Conservation (phyloP, 257 asterid genomes). For the Solanum pimpinellifolium region DNA sequence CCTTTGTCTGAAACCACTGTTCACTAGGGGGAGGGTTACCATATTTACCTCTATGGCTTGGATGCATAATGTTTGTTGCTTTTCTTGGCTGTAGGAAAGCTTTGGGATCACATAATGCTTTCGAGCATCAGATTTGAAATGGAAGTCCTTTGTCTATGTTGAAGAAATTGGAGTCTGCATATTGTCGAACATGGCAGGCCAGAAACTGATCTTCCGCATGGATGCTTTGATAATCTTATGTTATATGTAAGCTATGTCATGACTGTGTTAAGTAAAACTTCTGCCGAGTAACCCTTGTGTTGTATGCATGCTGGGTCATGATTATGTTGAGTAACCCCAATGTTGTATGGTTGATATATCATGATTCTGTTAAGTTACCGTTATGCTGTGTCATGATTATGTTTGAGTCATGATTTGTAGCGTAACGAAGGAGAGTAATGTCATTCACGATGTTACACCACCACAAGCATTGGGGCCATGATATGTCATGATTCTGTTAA, state of each 20-base stretch:
- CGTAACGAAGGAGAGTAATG: not conserved
- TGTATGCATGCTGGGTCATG: not conserved
- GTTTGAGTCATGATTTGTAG: not conserved
- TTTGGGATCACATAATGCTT: not conserved
- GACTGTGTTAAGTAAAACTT: not conserved
- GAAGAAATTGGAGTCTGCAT: not conserved
- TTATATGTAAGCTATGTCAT: not conserved
- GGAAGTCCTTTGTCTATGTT: not conserved
- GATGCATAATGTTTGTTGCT: not conserved
- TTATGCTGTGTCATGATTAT: not conserved
- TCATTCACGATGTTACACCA: not conserved
- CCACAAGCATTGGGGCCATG: not conserved
- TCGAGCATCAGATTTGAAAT: not conserved
- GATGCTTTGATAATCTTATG: not conserved
- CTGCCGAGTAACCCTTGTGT: not conserved
- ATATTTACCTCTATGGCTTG: conserved; percentile 24
- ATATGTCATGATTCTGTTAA: not conserved
- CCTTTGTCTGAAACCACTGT: not conserved
- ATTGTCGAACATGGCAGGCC: not conserved
- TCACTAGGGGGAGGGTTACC: conserved; percentile 3
- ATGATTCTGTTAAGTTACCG: not conserved
- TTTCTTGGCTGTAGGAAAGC: not conserved
- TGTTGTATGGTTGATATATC: not conserved
- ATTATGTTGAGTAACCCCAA: not conserved
- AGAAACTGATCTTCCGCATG: not conserved